Evolutionary conservation across 2,329 filamentous ascomycete species (phyloP), one percentile per base, ranked within the genome.

Genomic region (Leptographium galeiforme): DNA sequence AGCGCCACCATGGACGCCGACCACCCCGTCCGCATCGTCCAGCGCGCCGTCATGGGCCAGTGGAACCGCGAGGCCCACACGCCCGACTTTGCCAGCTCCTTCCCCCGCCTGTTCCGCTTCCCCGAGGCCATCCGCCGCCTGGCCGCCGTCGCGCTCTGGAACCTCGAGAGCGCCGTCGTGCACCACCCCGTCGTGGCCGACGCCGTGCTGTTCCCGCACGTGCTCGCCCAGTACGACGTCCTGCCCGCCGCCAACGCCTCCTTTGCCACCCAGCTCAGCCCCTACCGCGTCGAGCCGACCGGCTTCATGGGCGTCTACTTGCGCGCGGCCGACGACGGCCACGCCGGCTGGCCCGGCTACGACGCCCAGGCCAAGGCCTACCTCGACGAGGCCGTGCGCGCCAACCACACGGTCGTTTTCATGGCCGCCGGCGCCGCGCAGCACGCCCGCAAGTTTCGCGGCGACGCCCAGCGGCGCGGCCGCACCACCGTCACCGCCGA

Each of bases 261-360:
- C n/a, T 18, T 40, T 4, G 19, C 36, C 36, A 49, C 48, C 18
- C 16, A 6, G 48, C 54, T 56, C 16, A 54, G 56, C 39, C 46
- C 58, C 8, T 52, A 58, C 5, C 51, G 59, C 0, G 60, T 67
- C 13, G 61, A 64, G 6, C 57, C 51, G 11, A 48, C 55, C 3
- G 62, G 60, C 11, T 71, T 68, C 53, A 65, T 67, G 50, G 69
- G 68, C 38, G 68, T 64, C 2, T 65, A 70, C 56, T 56, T 72
- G 38, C 60, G 65, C 30, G 67, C 65, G 4, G 65, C 63, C 18
- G 55, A 53, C 8, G 68, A 70, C 52, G 66, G 51, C n/a, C 58
- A 55, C 12, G 59, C 60, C 30, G 62, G 64, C 36, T 65, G 66
- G 61, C 60, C 67, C 34, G 63, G 63, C 34, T 69, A 65, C 57